Conservation (phyloP, 768 basidiomycete species). For the Agrocybe pediades region DNA sequence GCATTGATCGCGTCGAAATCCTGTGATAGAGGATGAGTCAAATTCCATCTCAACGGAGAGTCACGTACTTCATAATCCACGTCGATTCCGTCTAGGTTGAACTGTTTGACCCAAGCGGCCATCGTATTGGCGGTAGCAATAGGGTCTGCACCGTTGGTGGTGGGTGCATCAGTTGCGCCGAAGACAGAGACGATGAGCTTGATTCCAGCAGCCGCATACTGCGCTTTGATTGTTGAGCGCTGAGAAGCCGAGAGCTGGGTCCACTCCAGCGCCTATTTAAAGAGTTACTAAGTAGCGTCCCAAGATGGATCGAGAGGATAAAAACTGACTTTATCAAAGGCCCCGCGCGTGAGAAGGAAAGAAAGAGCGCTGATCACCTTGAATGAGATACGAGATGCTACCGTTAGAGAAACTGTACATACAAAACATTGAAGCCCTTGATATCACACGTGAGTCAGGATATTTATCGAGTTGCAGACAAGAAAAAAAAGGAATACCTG, state of each 20-base stretch:
- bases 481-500: conserved; percentile 27
- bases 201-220: conserved; percentile 60
- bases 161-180: conserved; percentile 59
- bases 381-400: background rate
- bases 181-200: conserved; percentile 63
- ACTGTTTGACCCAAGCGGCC: conserved; percentile 65
- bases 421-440: conserved; percentile 67
- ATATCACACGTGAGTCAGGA: background rate
- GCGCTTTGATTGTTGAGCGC: conserved; percentile 47
- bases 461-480: background rate
- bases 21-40: conserved; percentile 26
- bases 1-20: conserved; percentile 64
- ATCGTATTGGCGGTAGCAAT: conserved; percentile 61
- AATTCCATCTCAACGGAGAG: background rate
- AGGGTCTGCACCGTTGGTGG: conserved; percentile 57
- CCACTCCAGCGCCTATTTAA: conserved; percentile 52
- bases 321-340: conserved; percentile 51
- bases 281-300: background rate
- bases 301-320: background rate
- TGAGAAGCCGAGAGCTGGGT: conserved; percentile 42
- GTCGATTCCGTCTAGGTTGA: conserved; percentile 69
- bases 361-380: conserved; percentile 39
- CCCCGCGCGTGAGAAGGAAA: conserved; percentile 55
- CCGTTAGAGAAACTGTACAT: conserved; percentile 16
- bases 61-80: conserved; percentile 64